phyloP scores from a whole-genome alignment of 257 asterid genomes.

The Scutellaria baicalensis region DNA sequence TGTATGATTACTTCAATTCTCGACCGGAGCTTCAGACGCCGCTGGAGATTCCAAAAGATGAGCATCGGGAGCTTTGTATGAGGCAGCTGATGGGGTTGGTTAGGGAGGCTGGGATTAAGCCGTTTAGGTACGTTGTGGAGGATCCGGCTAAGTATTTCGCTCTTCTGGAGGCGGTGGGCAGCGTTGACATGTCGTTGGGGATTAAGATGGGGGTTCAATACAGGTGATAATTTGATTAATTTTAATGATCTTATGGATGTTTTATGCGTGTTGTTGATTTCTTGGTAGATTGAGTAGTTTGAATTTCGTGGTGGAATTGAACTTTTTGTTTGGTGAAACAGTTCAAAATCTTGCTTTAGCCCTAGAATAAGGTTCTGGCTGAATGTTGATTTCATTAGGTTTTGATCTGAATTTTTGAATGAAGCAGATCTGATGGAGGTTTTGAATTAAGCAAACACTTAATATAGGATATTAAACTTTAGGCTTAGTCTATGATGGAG shows the following conservation, averaged over 20 bases:
- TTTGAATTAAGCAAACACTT: neutral
- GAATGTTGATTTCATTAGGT: neutral
- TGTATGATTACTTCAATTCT: slow-evolving; percentile 75
- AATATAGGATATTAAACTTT: neutral
- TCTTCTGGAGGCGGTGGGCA: slow-evolving; percentile 82
- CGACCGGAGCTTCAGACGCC: slow-evolving; percentile 93
- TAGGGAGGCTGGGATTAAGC: slow-evolving; percentile 77
- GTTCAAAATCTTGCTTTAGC: neutral
- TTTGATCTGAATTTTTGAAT: neutral
- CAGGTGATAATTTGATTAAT: slow-evolving; percentile 42
- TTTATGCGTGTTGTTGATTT: neutral
- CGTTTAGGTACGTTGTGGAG: slow-evolving; percentile 57
- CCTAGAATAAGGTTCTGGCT: neutral
- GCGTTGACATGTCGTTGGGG: slow-evolving; percentile 91
- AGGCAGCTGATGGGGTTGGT: slow-evolving; percentile 78
- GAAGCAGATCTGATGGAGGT: neutral
- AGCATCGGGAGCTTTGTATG: slow-evolving; percentile 86
- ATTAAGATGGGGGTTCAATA: slow-evolving; percentile 94
- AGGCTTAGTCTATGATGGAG: neutral
- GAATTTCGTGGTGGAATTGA: neutral
- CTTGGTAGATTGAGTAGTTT: neutral
- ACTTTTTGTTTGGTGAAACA: neutral
- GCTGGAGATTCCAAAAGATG: slow-evolving; percentile 77
- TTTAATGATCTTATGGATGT: neutral
- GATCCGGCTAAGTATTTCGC: slow-evolving; percentile 93